These are phyloP conservation scores for Osmanthus fragrans DNA, from an alignment of 257 asterid species.

Conservation along the genomic window DNA sequence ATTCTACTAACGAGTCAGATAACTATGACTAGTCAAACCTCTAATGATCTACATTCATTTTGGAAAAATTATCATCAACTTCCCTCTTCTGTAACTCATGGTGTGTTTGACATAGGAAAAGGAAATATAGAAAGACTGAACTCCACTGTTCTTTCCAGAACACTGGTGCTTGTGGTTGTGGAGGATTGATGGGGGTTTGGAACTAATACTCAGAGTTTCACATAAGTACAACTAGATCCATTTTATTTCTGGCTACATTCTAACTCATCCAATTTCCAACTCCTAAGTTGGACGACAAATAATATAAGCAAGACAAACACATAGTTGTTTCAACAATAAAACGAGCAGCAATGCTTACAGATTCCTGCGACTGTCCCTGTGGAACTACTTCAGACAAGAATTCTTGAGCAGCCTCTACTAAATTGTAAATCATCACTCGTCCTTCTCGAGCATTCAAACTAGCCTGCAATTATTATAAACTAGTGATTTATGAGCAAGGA, in stretches of 20 bases:
- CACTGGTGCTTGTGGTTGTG: background rate
- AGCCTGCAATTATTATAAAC: constrained; percentile 57
- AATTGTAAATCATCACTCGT: constrained; percentile 94
- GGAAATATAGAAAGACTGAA: background rate
- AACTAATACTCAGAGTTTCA: background rate
- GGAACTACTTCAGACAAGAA: constrained; percentile 91
- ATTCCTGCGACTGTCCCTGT: constrained; percentile 47
- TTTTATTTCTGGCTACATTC: background rate
- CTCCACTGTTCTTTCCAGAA: background rate
- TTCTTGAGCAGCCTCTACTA: constrained; percentile 99
- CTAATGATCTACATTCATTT: background rate
- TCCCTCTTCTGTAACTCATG: background rate
- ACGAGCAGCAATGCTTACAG: constrained; percentile 45
- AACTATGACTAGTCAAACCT: background rate
- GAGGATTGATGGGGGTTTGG: background rate
- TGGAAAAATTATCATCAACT: background rate
- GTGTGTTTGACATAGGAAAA: background rate
- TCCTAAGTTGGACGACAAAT: background rate
- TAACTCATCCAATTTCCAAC: background rate
- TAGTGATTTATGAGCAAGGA: constrained; percentile 7
- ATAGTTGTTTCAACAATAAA: constrained; percentile 17
- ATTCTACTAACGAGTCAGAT: background rate
- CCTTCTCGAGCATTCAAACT: constrained; percentile 95
- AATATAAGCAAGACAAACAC: background rate
- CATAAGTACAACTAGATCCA: background rate